Evolutionary conservation across 2,329 filamentous ascomycete species (phyloP), one percentile per base, ranked within the genome.

Genomic region (Aaosphaeria pasadenensis): DNA sequence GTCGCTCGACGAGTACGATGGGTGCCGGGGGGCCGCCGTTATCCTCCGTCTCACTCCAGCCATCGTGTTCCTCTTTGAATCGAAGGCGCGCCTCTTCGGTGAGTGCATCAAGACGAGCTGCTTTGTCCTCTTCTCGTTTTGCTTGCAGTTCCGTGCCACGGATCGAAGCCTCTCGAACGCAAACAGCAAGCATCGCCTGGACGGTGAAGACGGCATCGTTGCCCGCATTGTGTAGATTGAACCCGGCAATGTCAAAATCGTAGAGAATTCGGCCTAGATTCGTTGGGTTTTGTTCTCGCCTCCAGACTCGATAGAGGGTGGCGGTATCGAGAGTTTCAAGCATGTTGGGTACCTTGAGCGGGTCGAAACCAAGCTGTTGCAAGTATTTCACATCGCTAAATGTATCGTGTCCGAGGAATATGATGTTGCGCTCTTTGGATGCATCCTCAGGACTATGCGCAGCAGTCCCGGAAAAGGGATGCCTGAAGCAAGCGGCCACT

Each of bases 161-260:
- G 29, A 63, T 67, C 6, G 62, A 53, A 2, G 77, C 65, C 13
- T 75, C 69, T 40, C 70, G 63, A 56, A 83, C 70, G 35, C 76
- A 77, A 50, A 89, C 79, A 5, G 74, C 81, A 5, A 96, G 67
- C 77, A 94, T 81, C 6, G 84, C 86, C 52, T 86, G 84, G 53
- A 95, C 71, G 0, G 89, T 92, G 64, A 87, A 94, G 1, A 84
- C 80, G 0, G 91, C 90, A 64, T 96, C 91, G 55, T 96, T 96
- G 1, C 91, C 81, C 0, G 86, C 91, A 62, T 95, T 95, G 69
- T 96, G 91, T n/a, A 92, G 75, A 57, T 87, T 77, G 68, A 75
- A 81, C 39, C 77, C 81, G 0, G 71, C 59, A 6, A 95, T 80
- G 3, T 79, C 80, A 30, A 96, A 74, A 5, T 86, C 78, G 5